A percentile compares a stretch with the other conserved stretches of the same genome.
Evolutionary conservation across 345 rosid genomes (phyloP).

Genomic region (Camelina laxa): DNA sequence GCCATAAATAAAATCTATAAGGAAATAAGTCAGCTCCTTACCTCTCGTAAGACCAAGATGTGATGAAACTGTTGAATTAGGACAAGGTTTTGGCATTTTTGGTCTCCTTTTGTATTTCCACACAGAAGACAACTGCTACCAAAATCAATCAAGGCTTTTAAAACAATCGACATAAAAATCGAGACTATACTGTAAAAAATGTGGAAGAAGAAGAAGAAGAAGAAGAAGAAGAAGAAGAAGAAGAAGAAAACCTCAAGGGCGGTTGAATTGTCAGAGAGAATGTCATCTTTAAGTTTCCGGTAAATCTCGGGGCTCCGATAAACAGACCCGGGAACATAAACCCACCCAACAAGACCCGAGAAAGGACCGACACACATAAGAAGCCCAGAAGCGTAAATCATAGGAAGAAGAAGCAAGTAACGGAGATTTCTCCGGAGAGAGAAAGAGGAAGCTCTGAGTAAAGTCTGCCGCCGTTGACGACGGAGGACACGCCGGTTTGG

Average conservation of each 20-base stretch:
- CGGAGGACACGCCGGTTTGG: constrained; percentile 56
- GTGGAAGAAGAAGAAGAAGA: neutral
- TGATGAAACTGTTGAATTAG: constrained; percentile 51
- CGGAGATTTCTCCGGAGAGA: constrained; percentile 66
- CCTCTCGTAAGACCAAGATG: constrained; percentile 52
- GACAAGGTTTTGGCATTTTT: constrained; percentile 80
- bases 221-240: constrained; percentile 4
- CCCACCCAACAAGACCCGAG: constrained; percentile 59
- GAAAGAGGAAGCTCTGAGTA: constrained; percentile 58
- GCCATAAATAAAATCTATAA: neutral
- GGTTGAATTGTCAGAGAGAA: constrained; percentile 71
- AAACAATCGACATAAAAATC: constrained; percentile 13
- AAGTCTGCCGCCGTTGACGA: constrained; percentile 64
- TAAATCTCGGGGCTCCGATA: constrained; percentile 83
- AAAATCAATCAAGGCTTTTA: neutral
- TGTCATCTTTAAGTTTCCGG: constrained; percentile 68
- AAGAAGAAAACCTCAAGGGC: constrained; percentile 57
- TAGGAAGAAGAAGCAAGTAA: constrained; percentile 62
- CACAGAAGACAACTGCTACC: constrained; percentile 65
- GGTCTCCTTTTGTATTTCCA: constrained; percentile 78
- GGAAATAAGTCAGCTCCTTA: constrained; percentile 36
- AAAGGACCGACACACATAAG: constrained; percentile 85
- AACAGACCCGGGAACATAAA: constrained; percentile 68
- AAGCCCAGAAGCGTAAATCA: constrained; percentile 74
- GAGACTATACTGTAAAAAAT: neutral